phyloP scores from a whole-genome alignment of 352 stramenopile genomes.

The Pythium sukuiense region DNA sequence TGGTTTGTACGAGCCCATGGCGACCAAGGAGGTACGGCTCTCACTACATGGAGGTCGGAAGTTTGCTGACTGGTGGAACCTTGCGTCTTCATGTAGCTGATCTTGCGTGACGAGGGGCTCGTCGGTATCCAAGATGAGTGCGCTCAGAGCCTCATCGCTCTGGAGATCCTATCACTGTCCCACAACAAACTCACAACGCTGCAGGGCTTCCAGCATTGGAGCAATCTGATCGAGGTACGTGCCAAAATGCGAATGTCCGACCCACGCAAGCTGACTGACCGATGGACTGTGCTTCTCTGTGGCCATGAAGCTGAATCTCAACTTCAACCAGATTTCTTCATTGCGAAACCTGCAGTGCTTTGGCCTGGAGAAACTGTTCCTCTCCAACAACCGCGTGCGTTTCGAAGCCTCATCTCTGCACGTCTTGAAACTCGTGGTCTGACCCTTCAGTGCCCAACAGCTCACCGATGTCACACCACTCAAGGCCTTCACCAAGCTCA shows the following conservation, averaged over 20 bases:
- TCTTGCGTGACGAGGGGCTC: conserved; percentile 67
- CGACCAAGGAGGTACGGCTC: conserved; percentile 56
- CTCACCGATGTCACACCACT: conserved; percentile 31
- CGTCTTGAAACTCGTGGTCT: neutral
- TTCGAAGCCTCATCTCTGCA: neutral
- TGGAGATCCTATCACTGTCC: conserved; percentile 83
- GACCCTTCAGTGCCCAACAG: conserved; percentile 4
- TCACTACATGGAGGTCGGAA: too few species aligned
- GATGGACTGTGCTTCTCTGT: neutral
- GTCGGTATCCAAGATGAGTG: conserved; percentile 48
- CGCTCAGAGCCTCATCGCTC: conserved; percentile 49
- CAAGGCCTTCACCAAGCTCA: conserved; percentile 31
- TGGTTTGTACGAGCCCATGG: conserved; percentile 59
- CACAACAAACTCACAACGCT: conserved; percentile 71
- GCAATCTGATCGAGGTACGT: conserved; percentile 70
- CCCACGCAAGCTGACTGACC: neutral
- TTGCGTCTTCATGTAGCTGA: conserved; percentile 42
- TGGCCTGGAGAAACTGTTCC: conserved; percentile 39
- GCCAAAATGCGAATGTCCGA: neutral
- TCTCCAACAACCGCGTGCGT: conserved; percentile 35
- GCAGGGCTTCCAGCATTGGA: conserved; percentile 62
- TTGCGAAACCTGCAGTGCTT: conserved; percentile 35
- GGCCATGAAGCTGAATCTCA: conserved; percentile 38
- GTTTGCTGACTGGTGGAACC: neutral
- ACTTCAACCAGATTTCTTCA: conserved; percentile 43